phyloP scores from a whole-genome alignment of 192 early-diverging fungal species.

The Coemansia asiatica region DNA sequence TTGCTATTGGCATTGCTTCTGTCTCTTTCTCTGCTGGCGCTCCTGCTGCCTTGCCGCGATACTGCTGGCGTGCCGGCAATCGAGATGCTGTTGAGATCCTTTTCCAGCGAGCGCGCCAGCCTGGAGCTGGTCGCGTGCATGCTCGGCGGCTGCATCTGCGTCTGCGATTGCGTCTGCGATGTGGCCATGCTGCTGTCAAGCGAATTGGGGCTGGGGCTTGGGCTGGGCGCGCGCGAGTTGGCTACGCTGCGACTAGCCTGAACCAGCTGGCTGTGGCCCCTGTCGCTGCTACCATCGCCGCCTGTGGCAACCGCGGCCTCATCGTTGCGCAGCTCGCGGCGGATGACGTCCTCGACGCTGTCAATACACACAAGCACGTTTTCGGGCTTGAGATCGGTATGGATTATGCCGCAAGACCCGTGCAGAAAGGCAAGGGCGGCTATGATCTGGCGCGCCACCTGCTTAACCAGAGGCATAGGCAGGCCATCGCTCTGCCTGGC shows the following conservation, averaged over 20 bases:
- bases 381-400: slow-evolving; percentile 98
- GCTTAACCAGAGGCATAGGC: slow-evolving; percentile 81
- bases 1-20: slow-evolving; percentile 2
- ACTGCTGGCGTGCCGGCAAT: slow-evolving; percentile 51
- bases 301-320: not conserved
- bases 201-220: slow-evolving; percentile 7
- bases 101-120: slow-evolving; percentile 55
- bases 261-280: slow-evolving; percentile 18
- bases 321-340: slow-evolving; percentile 47
- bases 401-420: slow-evolving; percentile 90
- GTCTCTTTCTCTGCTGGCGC: not conserved
- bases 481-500: slow-evolving; percentile 63
- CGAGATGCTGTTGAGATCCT: slow-evolving; percentile 68
- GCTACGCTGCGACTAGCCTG: slow-evolving; percentile 54
- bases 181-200: not conserved
- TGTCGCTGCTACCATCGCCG: not conserved
- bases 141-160: not conserved
- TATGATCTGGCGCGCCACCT: slow-evolving; percentile 87
- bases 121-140: not conserved
- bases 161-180: no score
- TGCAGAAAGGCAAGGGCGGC: slow-evolving; percentile 94
- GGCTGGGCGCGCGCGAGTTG: slow-evolving; percentile 53
- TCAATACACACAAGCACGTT: slow-evolving; percentile 93
- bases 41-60: slow-evolving; percentile 7
- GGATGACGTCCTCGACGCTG: slow-evolving; percentile 78